Evolutionary conservation across 1,139 yeast species (phyloP).

Genomic region (Meyerozyma smithsonii): DNA sequence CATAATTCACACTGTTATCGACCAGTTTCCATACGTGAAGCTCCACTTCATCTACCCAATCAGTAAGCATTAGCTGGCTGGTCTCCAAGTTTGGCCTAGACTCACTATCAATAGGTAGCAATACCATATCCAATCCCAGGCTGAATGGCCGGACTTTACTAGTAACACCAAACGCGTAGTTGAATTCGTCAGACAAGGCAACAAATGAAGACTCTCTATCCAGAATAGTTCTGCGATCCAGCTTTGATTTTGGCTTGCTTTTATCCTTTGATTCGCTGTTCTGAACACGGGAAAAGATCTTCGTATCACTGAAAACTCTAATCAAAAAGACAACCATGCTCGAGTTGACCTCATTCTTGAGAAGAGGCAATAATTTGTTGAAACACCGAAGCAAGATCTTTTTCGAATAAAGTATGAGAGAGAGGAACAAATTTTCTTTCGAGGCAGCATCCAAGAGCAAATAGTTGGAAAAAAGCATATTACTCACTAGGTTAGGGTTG

Average conservation of each 20-base stretch:
- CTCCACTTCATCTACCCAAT: slow-evolving; percentile 36
- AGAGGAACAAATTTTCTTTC: slow-evolving; percentile 24
- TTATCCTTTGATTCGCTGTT: slow-evolving; percentile 20
- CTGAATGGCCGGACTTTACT: slow-evolving; percentile 25
- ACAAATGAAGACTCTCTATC: slow-evolving; percentile 23
- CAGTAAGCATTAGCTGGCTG: neutral
- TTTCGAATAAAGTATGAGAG: slow-evolving; percentile 34
- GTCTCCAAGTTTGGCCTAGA: neutral
- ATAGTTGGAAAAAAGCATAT: slow-evolving; percentile 26
- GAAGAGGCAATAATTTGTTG: slow-evolving; percentile 33
- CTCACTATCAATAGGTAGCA: slow-evolving; percentile 12
- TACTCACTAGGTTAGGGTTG: slow-evolving; percentile 28
- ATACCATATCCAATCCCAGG: slow-evolving; percentile 23
- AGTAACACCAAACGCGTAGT: slow-evolving; percentile 37
- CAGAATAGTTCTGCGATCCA: slow-evolving; percentile 9
- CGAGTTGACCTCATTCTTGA: slow-evolving; percentile 40
- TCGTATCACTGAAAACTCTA: slow-evolving; percentile 37
- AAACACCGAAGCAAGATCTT: slow-evolving; percentile 39
- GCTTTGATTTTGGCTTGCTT: slow-evolving; percentile 18
- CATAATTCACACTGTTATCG: slow-evolving; percentile 29
- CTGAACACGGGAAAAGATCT: slow-evolving; percentile 24
- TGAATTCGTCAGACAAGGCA: slow-evolving; percentile 25
- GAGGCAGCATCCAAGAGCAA: slow-evolving; percentile 20
- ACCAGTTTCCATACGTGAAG: slow-evolving; percentile 18
- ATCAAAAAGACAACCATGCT: slow-evolving; percentile 38